Conservation (phyloP, 768 basidiomycete species). For the Trametes villosa region DNA sequence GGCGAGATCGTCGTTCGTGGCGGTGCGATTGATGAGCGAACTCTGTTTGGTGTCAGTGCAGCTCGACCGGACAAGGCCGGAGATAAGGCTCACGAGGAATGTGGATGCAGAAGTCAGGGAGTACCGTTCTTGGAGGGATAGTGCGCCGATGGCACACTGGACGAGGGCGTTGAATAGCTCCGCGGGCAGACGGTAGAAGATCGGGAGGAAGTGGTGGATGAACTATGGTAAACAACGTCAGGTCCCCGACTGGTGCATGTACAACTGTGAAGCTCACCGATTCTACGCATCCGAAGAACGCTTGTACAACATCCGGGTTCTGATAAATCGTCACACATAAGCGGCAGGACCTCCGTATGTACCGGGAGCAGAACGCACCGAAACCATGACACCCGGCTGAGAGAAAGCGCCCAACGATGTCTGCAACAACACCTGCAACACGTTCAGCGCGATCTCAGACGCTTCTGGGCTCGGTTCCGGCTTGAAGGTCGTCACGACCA, state of each 20-base stretch:
- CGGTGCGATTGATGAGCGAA: slow-evolving; percentile 68
- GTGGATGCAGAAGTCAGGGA: slow-evolving; percentile 81
- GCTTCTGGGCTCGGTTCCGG: slow-evolving; percentile 58
- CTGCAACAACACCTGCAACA: slow-evolving; percentile 61
- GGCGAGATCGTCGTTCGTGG: slow-evolving; percentile 62
- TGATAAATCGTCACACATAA: slow-evolving; percentile 33
- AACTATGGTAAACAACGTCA: slow-evolving; percentile 30
- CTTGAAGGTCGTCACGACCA: slow-evolving; percentile 50
- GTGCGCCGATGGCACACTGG: slow-evolving; percentile 66
- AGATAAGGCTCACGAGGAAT: slow-evolving; percentile 66
- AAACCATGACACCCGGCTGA: slow-evolving; percentile 67
- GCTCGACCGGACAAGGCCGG: neutral
- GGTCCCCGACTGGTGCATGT: neutral
- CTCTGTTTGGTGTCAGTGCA: no score
- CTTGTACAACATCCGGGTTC: slow-evolving; percentile 93
- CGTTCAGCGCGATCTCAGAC: slow-evolving; percentile 55
- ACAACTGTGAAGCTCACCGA: slow-evolving; percentile 49
- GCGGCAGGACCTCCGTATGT: no score
- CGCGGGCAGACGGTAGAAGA: slow-evolving; percentile 65
- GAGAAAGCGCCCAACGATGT: slow-evolving; percentile 58
- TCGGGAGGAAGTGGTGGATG: slow-evolving; percentile 61
- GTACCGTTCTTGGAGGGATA: slow-evolving; percentile 82
- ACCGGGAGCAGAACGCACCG: slow-evolving; percentile 47
- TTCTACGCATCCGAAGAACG: slow-evolving; percentile 85
- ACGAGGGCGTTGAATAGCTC: slow-evolving; percentile 70